Base-by-base conservation (phyloP, 805 yeast species). In the Teunomyces pallodes region DNA sequence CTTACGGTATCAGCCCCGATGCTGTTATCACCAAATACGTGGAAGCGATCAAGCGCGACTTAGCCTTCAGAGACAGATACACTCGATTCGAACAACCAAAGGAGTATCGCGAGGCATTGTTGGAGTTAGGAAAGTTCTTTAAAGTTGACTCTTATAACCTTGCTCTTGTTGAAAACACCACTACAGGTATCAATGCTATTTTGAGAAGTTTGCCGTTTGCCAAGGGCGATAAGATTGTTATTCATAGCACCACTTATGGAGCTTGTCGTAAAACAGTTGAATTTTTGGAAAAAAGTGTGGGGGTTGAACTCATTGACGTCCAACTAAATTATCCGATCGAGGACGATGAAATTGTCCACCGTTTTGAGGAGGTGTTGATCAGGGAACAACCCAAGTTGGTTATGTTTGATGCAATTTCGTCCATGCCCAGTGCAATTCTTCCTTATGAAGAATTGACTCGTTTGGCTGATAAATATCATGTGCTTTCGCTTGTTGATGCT, bases 401-500 rank as follows among this genome's bases (percentile, higher is more conserved):
- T 13, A 56, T 85, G 46, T 80, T 79, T 54, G 87, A 82, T 54
- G 72, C 82, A 17, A 76, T 85, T 28, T 64, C 79, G 17, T 84
- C 90, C 1, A 75, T 77, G 80, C 92, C 94, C 2, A 84, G 84
- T 7, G 76, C 76, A 4, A 55, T 62, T 17, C 54, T 84, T 27
- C 92, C 94, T 0, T 85, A 74, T 60, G 74, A 75, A 50, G 58
- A 68, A 45, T 53, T 86, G 41, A 68, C 74, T 3, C 51, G 59
- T 5, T 55, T 79, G 36, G 81, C 89, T 52, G 60, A 65, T 10
- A 62, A 76, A 43, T 63, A 79, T 42, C 62, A 65, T 10, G 78
- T 80, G 4, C 51, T 82, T 41, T 79, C 87, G 3, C 63, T 83
- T 38, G 75, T 86, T 24, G 92, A 86, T 60, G 92, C 86, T 10